These are phyloP conservation scores for Galerina sulciceps DNA, from an alignment of 768 basidiomycete genomes.

Conservation along the genomic window DNA sequence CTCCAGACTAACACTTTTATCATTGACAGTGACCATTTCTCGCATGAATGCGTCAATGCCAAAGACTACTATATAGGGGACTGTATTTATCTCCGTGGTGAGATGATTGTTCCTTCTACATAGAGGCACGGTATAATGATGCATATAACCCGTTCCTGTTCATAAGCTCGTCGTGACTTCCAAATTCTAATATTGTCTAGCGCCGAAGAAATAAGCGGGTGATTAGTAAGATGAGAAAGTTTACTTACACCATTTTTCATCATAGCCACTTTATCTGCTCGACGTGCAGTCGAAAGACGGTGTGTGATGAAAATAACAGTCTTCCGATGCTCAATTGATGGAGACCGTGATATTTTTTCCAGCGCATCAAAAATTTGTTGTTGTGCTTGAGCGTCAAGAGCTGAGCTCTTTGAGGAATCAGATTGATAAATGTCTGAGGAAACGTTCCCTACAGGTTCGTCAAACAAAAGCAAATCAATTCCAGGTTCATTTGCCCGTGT, in stretches of 20 bases:
- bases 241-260: slow-evolving; percentile 72
- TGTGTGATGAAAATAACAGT: slow-evolving; percentile 87
- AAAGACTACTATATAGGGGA: too few relatives aligned
- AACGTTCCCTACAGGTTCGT: slow-evolving; percentile 69
- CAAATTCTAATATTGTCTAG: slow-evolving; percentile 78
- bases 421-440: slow-evolving; percentile 4
- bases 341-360: slow-evolving; percentile 61
- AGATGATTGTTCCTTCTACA: slow-evolving; percentile 37
- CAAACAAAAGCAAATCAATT: slow-evolving; percentile 81
- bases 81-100: too few relatives aligned
- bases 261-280: slow-evolving; percentile 87
- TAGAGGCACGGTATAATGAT: slow-evolving; percentile 69
- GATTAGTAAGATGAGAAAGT: slow-evolving; percentile 11
- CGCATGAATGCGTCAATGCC: too few relatives aligned
- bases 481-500: slow-evolving; percentile 79
- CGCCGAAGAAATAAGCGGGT: background rate
- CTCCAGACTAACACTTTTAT: too few relatives aligned
- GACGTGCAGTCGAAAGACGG: slow-evolving; percentile 77
- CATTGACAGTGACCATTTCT: too few relatives aligned
- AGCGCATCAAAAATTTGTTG: slow-evolving; percentile 81
- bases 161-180: slow-evolving; percentile 72
- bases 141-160: slow-evolving; percentile 65
- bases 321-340: slow-evolving; percentile 63
- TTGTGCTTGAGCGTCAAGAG: slow-evolving; percentile 80
- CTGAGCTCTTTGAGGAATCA: slow-evolving; percentile 60